Evolutionary conservation across 148 eudicot genomes (phyloP).

Genomic region (Chenopodium album): DNA sequence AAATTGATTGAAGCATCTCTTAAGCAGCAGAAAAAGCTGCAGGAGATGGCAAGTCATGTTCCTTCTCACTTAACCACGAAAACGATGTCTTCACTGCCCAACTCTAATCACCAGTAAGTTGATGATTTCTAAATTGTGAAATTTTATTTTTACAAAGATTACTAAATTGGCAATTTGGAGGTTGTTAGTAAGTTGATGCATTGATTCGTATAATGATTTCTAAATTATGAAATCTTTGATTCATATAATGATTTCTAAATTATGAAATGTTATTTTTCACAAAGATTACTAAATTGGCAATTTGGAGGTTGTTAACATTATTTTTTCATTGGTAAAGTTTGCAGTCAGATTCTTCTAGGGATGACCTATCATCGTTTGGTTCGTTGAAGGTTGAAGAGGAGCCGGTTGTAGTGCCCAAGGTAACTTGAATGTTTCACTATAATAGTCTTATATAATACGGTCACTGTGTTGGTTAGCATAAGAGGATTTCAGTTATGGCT

Average conservation of each 20-base stretch:
- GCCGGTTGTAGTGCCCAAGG: constrained; percentile 56
- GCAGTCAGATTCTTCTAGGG: constrained; percentile 37
- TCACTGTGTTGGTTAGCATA: background rate
- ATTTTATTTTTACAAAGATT: background rate
- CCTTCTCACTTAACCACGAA: constrained; percentile 51
- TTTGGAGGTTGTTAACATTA: background rate
- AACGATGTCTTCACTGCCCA: constrained; percentile 26
- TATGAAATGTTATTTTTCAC: background rate
- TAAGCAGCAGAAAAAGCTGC: constrained; percentile 70
- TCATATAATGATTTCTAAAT: background rate
- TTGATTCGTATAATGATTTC: too few relatives aligned
- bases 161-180: background rate
- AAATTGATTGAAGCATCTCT: constrained; percentile 75
- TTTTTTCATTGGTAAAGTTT: constrained; percentile 31
- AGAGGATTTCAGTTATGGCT: background rate
- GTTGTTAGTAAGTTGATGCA: background rate
- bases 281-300: background rate
- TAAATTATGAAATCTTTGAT: background rate
- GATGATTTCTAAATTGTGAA: background rate
- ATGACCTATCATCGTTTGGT: constrained; percentile 31
- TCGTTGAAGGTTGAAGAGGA: constrained; percentile 50
- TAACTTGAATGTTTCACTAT: constrained; percentile 18
- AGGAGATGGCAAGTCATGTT: constrained; percentile 60
- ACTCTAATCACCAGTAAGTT: constrained; percentile 43
- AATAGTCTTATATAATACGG: background rate